Evolutionary conservation across 2,329 filamentous ascomycete genomes (phyloP).

Genomic region (Penicillium sp.): DNA sequence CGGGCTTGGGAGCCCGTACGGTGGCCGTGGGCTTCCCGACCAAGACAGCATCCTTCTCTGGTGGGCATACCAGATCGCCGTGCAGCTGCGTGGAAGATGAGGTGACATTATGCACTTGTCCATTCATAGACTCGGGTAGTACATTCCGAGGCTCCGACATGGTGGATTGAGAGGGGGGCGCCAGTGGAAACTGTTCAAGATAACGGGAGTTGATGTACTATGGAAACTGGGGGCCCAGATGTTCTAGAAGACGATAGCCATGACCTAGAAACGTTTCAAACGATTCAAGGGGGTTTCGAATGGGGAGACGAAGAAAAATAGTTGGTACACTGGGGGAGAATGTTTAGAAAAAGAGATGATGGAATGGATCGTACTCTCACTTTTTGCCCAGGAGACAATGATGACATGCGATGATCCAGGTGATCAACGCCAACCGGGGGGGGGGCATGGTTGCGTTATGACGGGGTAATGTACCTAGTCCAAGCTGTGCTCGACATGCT

Average conservation of each 20-base stretch:
- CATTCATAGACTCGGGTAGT: constrained; percentile 6
- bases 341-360: constrained; percentile 11
- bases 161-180: constrained; percentile 1
- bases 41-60: constrained; percentile 14
- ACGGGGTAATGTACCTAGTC: constrained; percentile 12
- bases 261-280: constrained; percentile 16
- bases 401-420: constrained; percentile 28
- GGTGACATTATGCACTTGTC: background rate
- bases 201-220: constrained; percentile 10
- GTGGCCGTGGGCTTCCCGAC: constrained; percentile 11
- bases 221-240: constrained; percentile 15
- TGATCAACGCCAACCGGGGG: constrained; percentile 19
- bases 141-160: constrained; percentile 16
- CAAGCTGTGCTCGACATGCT: background rate
- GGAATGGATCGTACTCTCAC: constrained; percentile 15
- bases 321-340: background rate
- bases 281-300: constrained; percentile 6
- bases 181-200: background rate
- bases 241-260: constrained; percentile 22
- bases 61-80: background rate
- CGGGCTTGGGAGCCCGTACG: constrained; percentile 25
- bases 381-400: constrained; percentile 20
- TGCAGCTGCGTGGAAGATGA: constrained; percentile 7
- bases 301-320: background rate
- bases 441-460: constrained; percentile 4